Base-by-base conservation (phyloP, 306 rosid species). In the Lathyrus oleraceus region DNA sequence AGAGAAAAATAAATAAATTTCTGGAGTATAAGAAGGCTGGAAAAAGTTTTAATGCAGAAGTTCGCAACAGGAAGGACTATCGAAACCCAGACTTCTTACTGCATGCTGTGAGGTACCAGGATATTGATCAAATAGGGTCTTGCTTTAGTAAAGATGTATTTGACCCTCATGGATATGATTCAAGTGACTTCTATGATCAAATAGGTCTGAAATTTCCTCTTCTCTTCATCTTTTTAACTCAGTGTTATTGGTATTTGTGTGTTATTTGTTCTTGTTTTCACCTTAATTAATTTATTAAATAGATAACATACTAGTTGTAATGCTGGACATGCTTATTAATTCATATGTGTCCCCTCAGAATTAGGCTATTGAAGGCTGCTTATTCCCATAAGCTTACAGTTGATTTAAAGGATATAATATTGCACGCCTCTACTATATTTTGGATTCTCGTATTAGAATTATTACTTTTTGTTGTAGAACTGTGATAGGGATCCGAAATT, bases 81-180 rank as follows among this genome's bases (percentile, higher is more conserved):
- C 84, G 96, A 64, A 94, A 94, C 73, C 99, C 97, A 35, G 96
- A 94, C 82, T 94, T 94, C 84, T 80, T 91, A 74, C 66, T 91
- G 74, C 95, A 91, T 79, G 99, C 99, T 42, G 96, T 91, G 88
- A 89, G 91, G 67, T 95, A 91, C 80, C 96, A 88, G 80, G 99
- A 89, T 77, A 95, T 95, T 78, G 97, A 91, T 80, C 89, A 95
- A 76, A 86, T 85, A 71, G 97, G 99, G 10, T 91, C 97, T 81
- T 95, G 99, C 87, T 91, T 95, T 92, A 82, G 88, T 76, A 91
- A 87, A 86, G 97, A 91, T 72, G 95, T 95, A 71, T 95, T 95
- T 72, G 92, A 95, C 76, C 99, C 97, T 61, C 99, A 95, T 68
- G 97, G 97, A 82, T 95, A 84, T 73, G 92, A 91, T 74, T 69